A percentile compares a stretch with the other conserved stretches of the same genome.
phyloP scores from a whole-genome alignment of 768 basidiomycete genomes.

The Suillus tomentosus region DNA sequence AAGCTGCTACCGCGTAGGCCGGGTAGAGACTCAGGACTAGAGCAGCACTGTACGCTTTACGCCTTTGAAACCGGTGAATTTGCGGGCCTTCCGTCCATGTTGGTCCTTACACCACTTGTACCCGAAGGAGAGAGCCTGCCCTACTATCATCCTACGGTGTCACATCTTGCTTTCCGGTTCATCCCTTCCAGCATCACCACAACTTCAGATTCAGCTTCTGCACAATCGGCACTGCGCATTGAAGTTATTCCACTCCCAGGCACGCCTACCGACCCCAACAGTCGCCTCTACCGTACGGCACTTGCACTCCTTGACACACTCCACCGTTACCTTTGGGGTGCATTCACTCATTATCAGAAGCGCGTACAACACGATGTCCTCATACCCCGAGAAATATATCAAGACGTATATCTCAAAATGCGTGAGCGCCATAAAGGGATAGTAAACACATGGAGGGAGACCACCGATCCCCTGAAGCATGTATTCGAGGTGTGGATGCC shows the following conservation, averaged over 20 bases:
- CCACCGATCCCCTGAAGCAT: slow-evolving; percentile 86
- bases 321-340: slow-evolving; percentile 89
- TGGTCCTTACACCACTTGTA: slow-evolving; percentile 65
- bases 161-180: slow-evolving; percentile 82
- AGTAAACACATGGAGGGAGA: slow-evolving; percentile 74
- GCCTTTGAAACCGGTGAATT: slow-evolving; percentile 25
- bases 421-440: slow-evolving; percentile 82
- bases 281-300: slow-evolving; percentile 79
- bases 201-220: slow-evolving; percentile 22
- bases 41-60: slow-evolving; percentile 82
- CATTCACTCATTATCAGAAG: slow-evolving; percentile 80
- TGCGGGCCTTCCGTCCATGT: slow-evolving; percentile 33
- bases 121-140: slow-evolving; percentile 55
- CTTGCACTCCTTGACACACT: slow-evolving; percentile 79
- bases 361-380: slow-evolving; percentile 82
- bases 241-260: slow-evolving; percentile 55
- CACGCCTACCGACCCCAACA: slow-evolving; percentile 50
- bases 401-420: slow-evolving; percentile 88
- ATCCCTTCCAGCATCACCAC: slow-evolving; percentile 36
- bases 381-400: slow-evolving; percentile 75
- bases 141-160: slow-evolving; percentile 88
- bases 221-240: slow-evolving; percentile 44
- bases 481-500: slow-evolving; percentile 73
- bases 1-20: slow-evolving; percentile 78
- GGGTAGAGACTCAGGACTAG: slow-evolving; percentile 67